phyloP scores from a whole-genome alignment of 2,329 filamentous ascomycete species.

The Colletotrichum spaethianum region DNA sequence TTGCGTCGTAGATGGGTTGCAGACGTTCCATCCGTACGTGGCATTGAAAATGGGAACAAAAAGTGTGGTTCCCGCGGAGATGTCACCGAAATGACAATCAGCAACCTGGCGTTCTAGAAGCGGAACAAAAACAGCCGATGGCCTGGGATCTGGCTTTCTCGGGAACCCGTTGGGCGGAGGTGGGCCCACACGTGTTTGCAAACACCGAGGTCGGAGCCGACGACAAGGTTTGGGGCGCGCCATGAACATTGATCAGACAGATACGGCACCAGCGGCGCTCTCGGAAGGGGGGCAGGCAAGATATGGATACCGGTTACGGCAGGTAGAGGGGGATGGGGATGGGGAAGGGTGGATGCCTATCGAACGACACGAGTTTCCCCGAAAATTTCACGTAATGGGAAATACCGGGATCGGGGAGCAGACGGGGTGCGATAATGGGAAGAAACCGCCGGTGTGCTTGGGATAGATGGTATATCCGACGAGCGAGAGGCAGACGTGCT shows the following conservation, averaged over 20 bases:
- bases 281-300: neutral
- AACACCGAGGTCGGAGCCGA: constrained; percentile 6
- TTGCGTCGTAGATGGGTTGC: neutral
- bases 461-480: neutral
- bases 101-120: neutral
- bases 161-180: neutral
- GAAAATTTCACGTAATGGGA: constrained; percentile 33
- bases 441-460: neutral
- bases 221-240: neutral
- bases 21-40: neutral
- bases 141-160: neutral
- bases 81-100: constrained; percentile 18
- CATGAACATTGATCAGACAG: neutral
- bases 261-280: neutral
- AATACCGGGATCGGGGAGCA: constrained; percentile 31
- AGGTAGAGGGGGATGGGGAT: neutral
- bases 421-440: constrained; percentile 17
- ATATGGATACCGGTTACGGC: neutral
- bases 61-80: constrained; percentile 21
- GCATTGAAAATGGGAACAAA: neutral
- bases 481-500: neutral
- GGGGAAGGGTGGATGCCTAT: neutral
- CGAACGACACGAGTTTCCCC: constrained; percentile 19
- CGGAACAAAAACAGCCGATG: constrained; percentile 9
- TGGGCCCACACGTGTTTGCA: neutral